Base-by-base conservation (phyloP, 805 yeast genomes). In the Candida sakaeoensis region DNA sequence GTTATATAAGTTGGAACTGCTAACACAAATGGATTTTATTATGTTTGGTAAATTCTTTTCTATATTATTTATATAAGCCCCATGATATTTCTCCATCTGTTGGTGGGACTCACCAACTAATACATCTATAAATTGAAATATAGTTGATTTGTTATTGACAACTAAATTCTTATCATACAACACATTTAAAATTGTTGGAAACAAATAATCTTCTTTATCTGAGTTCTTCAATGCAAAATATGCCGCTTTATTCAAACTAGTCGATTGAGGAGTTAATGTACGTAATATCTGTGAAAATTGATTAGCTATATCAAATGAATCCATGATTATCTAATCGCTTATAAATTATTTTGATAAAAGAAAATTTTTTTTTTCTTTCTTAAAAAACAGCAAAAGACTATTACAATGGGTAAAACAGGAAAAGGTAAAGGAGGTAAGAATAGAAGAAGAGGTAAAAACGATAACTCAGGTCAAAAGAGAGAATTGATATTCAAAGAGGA, bases 381-480 rank as follows among this genome's bases (percentile, higher is more conserved):
- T 34, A 37, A 23, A 16, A 23, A 12, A 37, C 6, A 34, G 30
- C 26, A 14, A 23, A 23, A 19, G 15, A 19, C 23, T 32, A 23
- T 18, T 27, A 41, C n/a, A 30, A 84, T 83, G 90, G 88, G 90
- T 54, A 83, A 84, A 70, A 72, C 82, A 35, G 72, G 73, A 54
- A 83, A 82, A 73, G 84, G 86, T 61, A 76, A 83, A 71, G 93
- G 95, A 67, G 95, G 95, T 68, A 85, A 85, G 69, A 84, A 87
- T 72, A 91, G 99, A 77, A 81, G 95, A 75, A 85, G 97, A 79
- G 99, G 99, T 67, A 93, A 93, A 91, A 90, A 90, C 67, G 96
- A 84, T 62, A 80, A 81, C 65, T 83, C 78, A 45, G 81, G 84
- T 49, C 90, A 88, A 69, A 93, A 93, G 76, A 87, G 99, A 73